Base-by-base conservation (phyloP, 768 basidiomycete genomes). In the Austroboletus festivus region DNA sequence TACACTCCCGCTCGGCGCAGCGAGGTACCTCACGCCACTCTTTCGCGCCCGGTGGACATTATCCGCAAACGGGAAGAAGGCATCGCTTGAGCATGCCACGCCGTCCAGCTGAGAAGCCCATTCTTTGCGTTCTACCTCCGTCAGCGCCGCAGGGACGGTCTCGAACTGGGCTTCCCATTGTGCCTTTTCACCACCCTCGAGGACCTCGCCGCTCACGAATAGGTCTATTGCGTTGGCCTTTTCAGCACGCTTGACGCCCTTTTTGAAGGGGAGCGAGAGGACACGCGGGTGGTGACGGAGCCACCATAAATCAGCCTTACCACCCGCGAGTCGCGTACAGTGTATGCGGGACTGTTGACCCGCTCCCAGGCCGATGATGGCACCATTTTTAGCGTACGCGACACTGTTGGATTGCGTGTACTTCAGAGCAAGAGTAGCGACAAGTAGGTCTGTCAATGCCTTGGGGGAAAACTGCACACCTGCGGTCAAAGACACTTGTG, bases 401-500 rank as follows among this genome's bases (percentile, higher is more conserved):
- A 99, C 96, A 53, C 91, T 94, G 78, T 99, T 98, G 42, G 96
- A 99, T 68, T 98, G 96, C 1, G 96, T 99, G 77, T 98, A 99
- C 68, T 98, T 99, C 60, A 98, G 79, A 1, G 95, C 88, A 20
- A 97, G 83, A 11, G 96, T 98, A 24, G 96, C 95, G 48, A 98
- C 91, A 56, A 94, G 90, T 50, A 99, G 75, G 67, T 98, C 96
- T n/a, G 80, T 90, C 46, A 89, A 59, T 2, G 93, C 95, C 33
- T 78, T 69, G 21, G 73, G 58, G 12, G 93, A 83, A 13, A 97
- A 78, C 90, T 95, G 60, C 5, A 34, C 40, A 26, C 23, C 16
- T 1, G 46, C 19, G 42, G 41, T 44, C 24, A 56, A 10, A 33
- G 18, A 37, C 19, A 34, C 7, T 28, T 5, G 7, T 6, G 28